Evolutionary conservation across 768 basidiomycete genomes (phyloP).

Genomic region (Leccinum rimulosum): DNA sequence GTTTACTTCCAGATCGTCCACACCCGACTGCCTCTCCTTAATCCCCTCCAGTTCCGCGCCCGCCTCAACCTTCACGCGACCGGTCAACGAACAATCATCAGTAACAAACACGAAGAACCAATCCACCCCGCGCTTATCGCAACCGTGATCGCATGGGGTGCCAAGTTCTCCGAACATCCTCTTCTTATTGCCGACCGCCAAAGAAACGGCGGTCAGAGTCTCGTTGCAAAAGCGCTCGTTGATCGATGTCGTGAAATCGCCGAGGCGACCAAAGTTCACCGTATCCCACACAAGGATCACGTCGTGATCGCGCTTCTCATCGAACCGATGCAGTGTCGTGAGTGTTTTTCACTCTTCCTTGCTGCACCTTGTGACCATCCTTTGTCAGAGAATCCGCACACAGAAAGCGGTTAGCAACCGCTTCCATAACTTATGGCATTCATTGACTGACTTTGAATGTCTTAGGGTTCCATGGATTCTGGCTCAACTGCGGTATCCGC

Average conservation of each 20-base stretch:
- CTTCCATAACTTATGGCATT: conserved; percentile 13
- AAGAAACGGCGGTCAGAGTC: conserved; percentile 67
- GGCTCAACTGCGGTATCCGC: conserved; percentile 75
- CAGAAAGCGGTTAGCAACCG: conserved; percentile 56
- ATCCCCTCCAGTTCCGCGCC: conserved; percentile 76
- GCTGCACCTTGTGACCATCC: conserved; percentile 7
- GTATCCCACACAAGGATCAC: conserved; percentile 75
- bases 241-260: conserved; percentile 82
- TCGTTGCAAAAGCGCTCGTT: conserved; percentile 73
- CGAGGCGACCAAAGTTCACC: conserved; percentile 84
- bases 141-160: conserved; percentile 87
- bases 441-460: conserved; percentile 16
- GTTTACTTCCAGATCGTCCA: conserved; percentile 94
- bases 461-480: conserved; percentile 81
- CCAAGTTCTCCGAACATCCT: conserved; percentile 91
- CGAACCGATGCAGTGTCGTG: conserved; percentile 85
- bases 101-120: conserved; percentile 38
- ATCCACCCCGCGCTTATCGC: conserved; percentile 78
- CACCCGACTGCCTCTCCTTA: conserved; percentile 82
- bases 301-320: conserved; percentile 79
- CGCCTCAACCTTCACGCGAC: conserved; percentile 51
- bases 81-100: conserved; percentile 22
- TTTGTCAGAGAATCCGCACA: conserved; percentile 64
- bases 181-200: conserved; percentile 76
- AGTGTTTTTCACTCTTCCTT: conserved; percentile 36